Evolutionary conservation across 805 yeast genomes (phyloP).

Genomic region (Clavispora asparagi): DNA sequence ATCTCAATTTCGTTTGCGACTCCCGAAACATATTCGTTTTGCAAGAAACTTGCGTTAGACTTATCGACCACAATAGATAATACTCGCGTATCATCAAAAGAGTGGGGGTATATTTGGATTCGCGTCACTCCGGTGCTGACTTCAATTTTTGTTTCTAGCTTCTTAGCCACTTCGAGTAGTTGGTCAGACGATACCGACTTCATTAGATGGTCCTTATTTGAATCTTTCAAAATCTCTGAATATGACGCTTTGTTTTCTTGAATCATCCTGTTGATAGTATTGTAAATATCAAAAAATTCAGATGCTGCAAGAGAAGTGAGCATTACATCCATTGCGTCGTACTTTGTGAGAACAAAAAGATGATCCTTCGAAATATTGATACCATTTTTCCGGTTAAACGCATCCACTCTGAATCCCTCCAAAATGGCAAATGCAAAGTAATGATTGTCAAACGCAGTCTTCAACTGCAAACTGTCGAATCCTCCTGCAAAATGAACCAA

Average conservation of each 20-base stretch:
- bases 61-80: constrained; percentile 56
- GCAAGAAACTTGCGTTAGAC: constrained; percentile 48
- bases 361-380: constrained; percentile 50
- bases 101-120: constrained; percentile 75
- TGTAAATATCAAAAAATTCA: constrained; percentile 70
- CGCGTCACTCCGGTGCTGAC: constrained; percentile 53
- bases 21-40: constrained; percentile 39
- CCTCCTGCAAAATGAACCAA: constrained; percentile 58
- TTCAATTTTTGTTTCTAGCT: constrained; percentile 63
- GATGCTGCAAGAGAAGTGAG: constrained; percentile 85
- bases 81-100: constrained; percentile 73
- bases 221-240: constrained; percentile 66
- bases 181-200: not conserved
- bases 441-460: constrained; percentile 79
- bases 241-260: constrained; percentile 72
- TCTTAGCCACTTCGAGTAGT: constrained; percentile 27
- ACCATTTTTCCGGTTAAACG: constrained; percentile 65
- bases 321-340: constrained; percentile 54
- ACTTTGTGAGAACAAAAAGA: constrained; percentile 45
- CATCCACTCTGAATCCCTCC: constrained; percentile 42
- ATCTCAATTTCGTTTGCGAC: constrained; percentile 56
- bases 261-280: constrained; percentile 62
- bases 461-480: constrained; percentile 49
- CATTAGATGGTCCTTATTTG: constrained; percentile 23
- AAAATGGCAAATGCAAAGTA: constrained; percentile 65